phyloP scores from a whole-genome alignment of 352 stramenopile genomes.

The Globisporangium megalacanthum region DNA sequence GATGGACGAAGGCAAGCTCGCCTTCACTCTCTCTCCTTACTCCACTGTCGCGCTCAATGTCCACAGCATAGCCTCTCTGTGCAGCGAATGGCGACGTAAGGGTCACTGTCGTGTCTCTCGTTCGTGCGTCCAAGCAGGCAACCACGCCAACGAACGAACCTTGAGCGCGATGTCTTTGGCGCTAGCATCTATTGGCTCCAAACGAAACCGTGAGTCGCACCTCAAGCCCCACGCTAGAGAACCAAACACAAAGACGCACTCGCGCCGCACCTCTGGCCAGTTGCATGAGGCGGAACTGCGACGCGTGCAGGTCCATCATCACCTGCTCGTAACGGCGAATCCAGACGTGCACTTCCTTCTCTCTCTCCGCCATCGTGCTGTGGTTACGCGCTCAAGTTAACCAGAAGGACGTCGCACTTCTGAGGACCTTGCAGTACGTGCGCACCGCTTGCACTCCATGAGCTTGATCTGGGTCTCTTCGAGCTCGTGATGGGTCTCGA shows the following conservation, averaged over 20 bases:
- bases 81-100: not conserved
- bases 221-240: not conserved
- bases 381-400: not conserved
- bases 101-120: not conserved
- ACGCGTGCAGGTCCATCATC: conserved; percentile 77
- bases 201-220: not conserved
- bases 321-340: conserved; percentile 81
- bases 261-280: conserved; percentile 39
- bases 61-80: conserved; percentile 52
- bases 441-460: conserved; percentile 57
- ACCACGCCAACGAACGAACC: conserved; percentile 28
- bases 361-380: conserved; percentile 43
- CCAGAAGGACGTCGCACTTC: not conserved
- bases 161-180: conserved; percentile 57
- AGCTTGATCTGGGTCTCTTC: conserved; percentile 64
- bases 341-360: conserved; percentile 58
- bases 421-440: not conserved
- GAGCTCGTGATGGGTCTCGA: conserved; percentile 56
- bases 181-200: conserved; percentile 39
- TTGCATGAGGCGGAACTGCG: conserved; percentile 66
- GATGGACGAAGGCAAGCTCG: conserved; percentile 27
- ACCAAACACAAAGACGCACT: not conserved
- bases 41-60: conserved; percentile 24
- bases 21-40: not conserved
- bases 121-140: not conserved